phyloP scores from a whole-genome alignment of 768 basidiomycete genomes.

The Tricholoma terreum region DNA sequence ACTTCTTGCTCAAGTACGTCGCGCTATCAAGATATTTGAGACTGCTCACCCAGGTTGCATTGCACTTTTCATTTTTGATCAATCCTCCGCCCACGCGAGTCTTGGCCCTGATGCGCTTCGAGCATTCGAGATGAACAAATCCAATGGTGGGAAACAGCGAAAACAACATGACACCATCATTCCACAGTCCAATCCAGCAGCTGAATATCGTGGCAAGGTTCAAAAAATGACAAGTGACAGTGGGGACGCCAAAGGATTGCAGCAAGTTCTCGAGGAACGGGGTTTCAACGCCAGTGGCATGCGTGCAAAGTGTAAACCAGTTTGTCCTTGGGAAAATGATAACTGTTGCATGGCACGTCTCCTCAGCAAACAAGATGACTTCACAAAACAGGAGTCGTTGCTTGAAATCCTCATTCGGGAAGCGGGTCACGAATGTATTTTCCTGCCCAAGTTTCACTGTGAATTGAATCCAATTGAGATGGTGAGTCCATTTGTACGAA shows the following conservation, averaged over 20 bases:
- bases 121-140: slow-evolving; percentile 42
- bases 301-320: slow-evolving; percentile 34
- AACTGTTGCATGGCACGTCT: slow-evolving; percentile 35
- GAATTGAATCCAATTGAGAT: slow-evolving; percentile 48
- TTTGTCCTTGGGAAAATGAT: slow-evolving; percentile 31
- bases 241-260: slow-evolving; percentile 35
- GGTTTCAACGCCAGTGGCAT: slow-evolving; percentile 36
- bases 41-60: slow-evolving; percentile 26
- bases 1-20: slow-evolving; percentile 29
- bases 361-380: slow-evolving; percentile 39
- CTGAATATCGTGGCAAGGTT: slow-evolving; percentile 18
- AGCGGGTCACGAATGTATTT: slow-evolving; percentile 35
- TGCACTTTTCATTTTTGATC: slow-evolving; percentile 27
- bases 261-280: slow-evolving; percentile 33
- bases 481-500: slow-evolving; percentile 17
- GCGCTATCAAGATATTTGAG: slow-evolving; percentile 36
- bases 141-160: slow-evolving; percentile 36
- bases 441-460: slow-evolving; percentile 45
- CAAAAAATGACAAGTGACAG: slow-evolving; percentile 34
- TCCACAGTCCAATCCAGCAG: slow-evolving; percentile 31
- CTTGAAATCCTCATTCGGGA: slow-evolving; percentile 28
- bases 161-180: slow-evolving; percentile 35
- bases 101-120: slow-evolving; percentile 37
- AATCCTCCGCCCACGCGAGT: slow-evolving; percentile 31
- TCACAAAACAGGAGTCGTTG: slow-evolving; percentile 32